These are phyloP conservation scores for Daldinia vernicosa DNA, from an alignment of 495 filamentous ascomycete species.

Conservation along the genomic window DNA sequence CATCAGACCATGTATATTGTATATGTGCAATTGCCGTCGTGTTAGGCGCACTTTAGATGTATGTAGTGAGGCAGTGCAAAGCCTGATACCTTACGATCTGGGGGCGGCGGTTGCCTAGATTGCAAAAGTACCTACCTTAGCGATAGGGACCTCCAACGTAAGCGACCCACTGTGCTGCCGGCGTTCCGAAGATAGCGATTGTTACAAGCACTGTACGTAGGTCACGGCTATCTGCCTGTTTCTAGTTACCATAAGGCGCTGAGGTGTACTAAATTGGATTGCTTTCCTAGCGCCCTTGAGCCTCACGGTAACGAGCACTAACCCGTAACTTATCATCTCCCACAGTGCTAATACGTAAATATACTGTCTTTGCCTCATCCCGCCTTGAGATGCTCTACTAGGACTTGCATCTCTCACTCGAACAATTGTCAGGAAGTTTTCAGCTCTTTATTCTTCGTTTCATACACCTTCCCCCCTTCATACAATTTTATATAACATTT, in stretches of 20 bases:
- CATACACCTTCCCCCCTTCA: conserved; percentile 11
- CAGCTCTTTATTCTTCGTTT: conserved; percentile 21
- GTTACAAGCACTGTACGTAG: background rate
- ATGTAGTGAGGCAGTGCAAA: conserved; percentile 34
- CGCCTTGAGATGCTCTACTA: conserved; percentile 2
- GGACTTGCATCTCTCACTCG: conserved; percentile 7
- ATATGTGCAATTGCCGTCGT: background rate
- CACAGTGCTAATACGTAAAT: background rate
- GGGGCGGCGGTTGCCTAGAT: conserved; percentile 32
- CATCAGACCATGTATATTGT: background rate
- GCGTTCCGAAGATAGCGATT: conserved; percentile 19
- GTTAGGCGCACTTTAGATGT: conserved; percentile 5
- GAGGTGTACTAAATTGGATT: no score
- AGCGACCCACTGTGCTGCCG: conserved; percentile 23
- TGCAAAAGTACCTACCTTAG: background rate
- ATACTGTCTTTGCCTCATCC: conserved; percentile 23
- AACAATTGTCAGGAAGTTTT: conserved; percentile 24
- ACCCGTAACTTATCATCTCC: background rate
- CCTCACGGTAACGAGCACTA: background rate
- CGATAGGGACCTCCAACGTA: background rate
- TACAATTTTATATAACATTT: conserved; percentile 24
- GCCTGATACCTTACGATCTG: conserved; percentile 16
- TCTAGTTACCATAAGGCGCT: background rate
- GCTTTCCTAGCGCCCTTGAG: background rate
- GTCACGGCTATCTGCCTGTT: background rate